phyloP scores from a whole-genome alignment of 1,139 yeast genomes.

The Candida sanyaensis region DNA sequence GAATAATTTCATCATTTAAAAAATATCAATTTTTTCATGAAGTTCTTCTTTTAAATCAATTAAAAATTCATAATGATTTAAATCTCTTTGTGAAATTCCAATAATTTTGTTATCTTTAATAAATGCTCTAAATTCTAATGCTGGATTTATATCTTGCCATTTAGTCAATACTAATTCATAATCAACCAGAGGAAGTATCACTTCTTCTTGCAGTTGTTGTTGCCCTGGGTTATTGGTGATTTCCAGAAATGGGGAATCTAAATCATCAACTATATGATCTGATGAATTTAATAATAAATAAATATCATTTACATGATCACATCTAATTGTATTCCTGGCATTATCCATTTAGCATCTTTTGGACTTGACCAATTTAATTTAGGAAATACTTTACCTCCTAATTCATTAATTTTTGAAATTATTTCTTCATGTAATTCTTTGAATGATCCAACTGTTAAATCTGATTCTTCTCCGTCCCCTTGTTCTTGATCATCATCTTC shows the following conservation, averaged over 20 bases:
- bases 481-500: conserved; percentile 23
- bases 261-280: conserved; percentile 82
- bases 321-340: conserved; percentile 72
- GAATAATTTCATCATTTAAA: conserved; percentile 45
- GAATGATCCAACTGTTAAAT: conserved; percentile 32
- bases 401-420: conserved; percentile 34
- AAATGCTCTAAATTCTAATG: conserved; percentile 87
- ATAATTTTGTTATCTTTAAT: conserved; percentile 61
- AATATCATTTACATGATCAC: conserved; percentile 69
- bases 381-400: conserved; percentile 70
- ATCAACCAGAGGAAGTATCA: conserved; percentile 14
- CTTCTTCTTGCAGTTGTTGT: conserved; percentile 14
- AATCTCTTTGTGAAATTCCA: conserved; percentile 83
- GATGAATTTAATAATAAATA: conserved; percentile 83
- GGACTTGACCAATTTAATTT: conserved; percentile 98
- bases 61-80: conserved; percentile 77
- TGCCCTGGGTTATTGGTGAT: conserved; percentile 4
- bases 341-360: conserved; percentile 90
- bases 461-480: not conserved
- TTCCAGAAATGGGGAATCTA: conserved; percentile 68
- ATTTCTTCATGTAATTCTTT: conserved; percentile 59
- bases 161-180: conserved; percentile 74
- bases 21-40: conserved; percentile 49
- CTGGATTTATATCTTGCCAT: conserved; percentile 83
- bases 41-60: conserved; percentile 48